Evolutionary conservation across 495 filamentous ascomycete genomes (phyloP), one percentile per base, ranked within the genome.

Genomic region (Friedmanniomyces simplex): DNA sequence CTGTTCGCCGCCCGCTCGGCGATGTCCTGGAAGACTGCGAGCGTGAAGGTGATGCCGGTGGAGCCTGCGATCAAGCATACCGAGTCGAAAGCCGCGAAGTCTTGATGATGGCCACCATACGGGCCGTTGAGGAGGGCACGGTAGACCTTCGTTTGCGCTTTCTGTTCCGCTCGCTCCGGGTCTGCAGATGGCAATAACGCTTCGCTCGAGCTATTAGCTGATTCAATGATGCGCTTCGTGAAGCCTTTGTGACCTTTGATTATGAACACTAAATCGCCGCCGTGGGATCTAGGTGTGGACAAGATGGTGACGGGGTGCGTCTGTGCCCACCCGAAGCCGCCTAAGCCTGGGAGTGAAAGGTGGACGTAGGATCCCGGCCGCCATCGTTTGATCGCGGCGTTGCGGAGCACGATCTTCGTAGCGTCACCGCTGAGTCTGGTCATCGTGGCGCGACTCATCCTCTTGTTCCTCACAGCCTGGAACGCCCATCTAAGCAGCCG

Each of bases 241-340:
- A 86, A 84, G 3, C 89, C 88, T 37, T 74, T 73, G 59, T 89
- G 82, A 1, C 84, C 79, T 46, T 85, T 81, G 11, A 93, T 75
- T 20, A 88, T 74, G 37, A 94, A 81, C 59, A 89, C 85, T 59
- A 93, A 76, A 46, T 74, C 73, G 8, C 75, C 72, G 47, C 82
- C 79, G 37, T 61, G 47, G 6, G 54, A 57, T 0, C 66, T 69
- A 0, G 82, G 79, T 10, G 83, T 68, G 0, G 79, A 80, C 24
- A 83, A 78, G 55, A 94, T 88, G 7, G 88, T 91, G 66, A 91
- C 93, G 0, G 89, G 89, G 54, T 95, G 89, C 3, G 73, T 75
- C 58, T 86, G 88, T 12, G 34, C 30, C 52, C 25, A 57, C 14
- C 57, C 57, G 21, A 55, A 54, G 10, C 11, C n/a, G 25, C 30